Evolutionary conservation across 2,329 filamentous ascomycete species (phyloP).

Genomic region (Phyllosticta paracitricarpa): DNA sequence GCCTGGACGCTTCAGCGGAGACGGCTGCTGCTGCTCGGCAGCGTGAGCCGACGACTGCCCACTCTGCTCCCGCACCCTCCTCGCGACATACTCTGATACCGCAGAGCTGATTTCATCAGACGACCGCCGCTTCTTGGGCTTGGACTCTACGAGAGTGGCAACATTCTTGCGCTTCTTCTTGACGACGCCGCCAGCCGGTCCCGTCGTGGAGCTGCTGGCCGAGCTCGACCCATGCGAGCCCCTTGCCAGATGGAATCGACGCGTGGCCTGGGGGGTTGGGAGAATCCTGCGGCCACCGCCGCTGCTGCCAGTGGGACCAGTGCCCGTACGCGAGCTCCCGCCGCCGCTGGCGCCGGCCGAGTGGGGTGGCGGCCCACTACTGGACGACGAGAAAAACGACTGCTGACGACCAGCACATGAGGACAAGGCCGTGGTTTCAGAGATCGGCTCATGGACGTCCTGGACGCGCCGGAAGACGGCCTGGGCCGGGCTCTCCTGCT

Average conservation of each 20-base stretch:
- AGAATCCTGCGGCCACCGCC: background rate
- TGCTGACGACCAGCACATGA: background rate
- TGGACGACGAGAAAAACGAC: background rate
- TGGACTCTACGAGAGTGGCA: constrained; percentile 8
- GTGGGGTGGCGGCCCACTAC: background rate
- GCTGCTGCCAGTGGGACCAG: background rate
- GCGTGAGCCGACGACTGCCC: background rate
- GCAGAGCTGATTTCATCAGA: background rate
- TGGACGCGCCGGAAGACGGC: constrained; percentile 5
- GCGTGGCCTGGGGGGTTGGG: background rate
- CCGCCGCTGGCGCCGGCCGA: background rate
- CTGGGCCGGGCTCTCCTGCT: constrained; percentile 12
- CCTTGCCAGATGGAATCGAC: constrained; percentile 6
- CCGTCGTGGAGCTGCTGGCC: background rate
- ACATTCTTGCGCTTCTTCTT: constrained; percentile 8
- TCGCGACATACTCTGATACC: background rate
- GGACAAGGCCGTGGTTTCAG: background rate
- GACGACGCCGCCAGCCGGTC: background rate
- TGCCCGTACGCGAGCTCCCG: background rate
- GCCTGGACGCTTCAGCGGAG: constrained; percentile 1
- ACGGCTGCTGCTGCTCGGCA: background rate
- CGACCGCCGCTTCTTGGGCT: constrained; percentile 3
- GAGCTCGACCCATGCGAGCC: background rate
- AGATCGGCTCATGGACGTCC: constrained; percentile 12
- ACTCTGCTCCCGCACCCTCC: background rate